Base-by-base conservation (phyloP, 2,329 filamentous ascomycete genomes). In the Tolypocladium paradoxum region DNA sequence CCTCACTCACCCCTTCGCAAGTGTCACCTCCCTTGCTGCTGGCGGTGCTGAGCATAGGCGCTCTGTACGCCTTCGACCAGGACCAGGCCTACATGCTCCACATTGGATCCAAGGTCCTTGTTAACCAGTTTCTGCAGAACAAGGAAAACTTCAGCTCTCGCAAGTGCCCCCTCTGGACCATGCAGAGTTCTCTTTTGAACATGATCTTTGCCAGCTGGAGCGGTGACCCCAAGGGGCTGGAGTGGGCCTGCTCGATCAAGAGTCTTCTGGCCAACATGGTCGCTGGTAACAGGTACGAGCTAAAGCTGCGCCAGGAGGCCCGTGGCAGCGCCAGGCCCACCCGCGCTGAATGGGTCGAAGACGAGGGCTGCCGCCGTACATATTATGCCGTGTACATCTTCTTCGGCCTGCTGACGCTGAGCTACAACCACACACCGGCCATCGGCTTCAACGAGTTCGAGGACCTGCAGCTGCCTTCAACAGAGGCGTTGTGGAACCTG, bases 181-280 rank as follows among this genome's bases (percentile, higher is more conserved):
- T 97, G 90, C 93, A 99, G 69, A 90, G 89, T 68, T 95, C 91
- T 4, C 76, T 99, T 52, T 77, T 99, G 54, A 99, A 99, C 76
- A 97, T 97, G 93, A 85, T 96, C 60, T 97, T 99, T 68, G 90
- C 93, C 53, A 97, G 91, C 76, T 99, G 93, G 93, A 97, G 93
- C 68, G 93, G 93, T 63, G 93, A 97, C 65, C 87, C 93, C 36
- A 97, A 96, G 72, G 93, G 93, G 37, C 79, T 99, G 3, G 93
- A 99, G 70, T 99, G 93, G 93, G 91, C 93, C 36, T 97, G 92
- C 70, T 97, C 93, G 2, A 97, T 99, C 73, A 97, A 97, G 81
- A 95, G 90, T 76, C 78, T 97, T 38, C 82, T 99, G 49, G 92
- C 92, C 60, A 97, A 97, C 72, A 97, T 99, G 92, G 93, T 99